Conservation (phyloP, 768 basidiomycete species). For the Amyloporia xantha region DNA sequence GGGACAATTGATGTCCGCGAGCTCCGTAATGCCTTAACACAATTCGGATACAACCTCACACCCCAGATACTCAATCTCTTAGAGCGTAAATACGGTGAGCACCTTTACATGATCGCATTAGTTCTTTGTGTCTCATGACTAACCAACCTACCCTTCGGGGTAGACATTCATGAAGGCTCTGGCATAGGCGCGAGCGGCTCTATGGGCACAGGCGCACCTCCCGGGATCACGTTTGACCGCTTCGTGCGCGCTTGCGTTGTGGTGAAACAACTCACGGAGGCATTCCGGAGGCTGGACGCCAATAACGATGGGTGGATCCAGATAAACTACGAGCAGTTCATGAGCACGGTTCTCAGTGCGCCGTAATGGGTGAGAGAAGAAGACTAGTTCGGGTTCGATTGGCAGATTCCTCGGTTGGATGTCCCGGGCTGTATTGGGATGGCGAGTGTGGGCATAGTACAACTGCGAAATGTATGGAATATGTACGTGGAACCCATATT, state of each 20-base stretch:
- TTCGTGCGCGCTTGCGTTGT: conserved; percentile 84
- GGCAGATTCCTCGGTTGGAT: too few species aligned
- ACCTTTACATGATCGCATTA: too few species aligned
- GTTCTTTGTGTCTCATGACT: conserved; percentile 12
- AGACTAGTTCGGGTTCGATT: too few species aligned
- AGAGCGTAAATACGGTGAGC: conserved; percentile 74
- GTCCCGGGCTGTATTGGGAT: too few species aligned
- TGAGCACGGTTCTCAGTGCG: conserved; percentile 48
- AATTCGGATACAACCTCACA: conserved; percentile 74
- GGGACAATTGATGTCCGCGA: conserved; percentile 72
- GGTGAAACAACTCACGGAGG: conserved; percentile 70
- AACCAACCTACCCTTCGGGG: conserved; percentile 32
- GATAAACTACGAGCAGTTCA: conserved; percentile 67
- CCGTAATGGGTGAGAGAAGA: too few species aligned
- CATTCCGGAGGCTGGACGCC: conserved; percentile 59
- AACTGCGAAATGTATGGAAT: too few species aligned
- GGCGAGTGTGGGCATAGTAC: too few species aligned
- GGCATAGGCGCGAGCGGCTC: conserved; percentile 19
- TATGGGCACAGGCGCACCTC: conserved; percentile 18
- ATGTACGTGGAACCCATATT: too few species aligned
- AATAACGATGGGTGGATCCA: conserved; percentile 64
- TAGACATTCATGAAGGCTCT: conserved; percentile 51
- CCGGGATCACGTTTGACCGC: conserved; percentile 78
- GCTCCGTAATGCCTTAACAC: conserved; percentile 58
- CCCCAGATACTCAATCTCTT: conserved; percentile 60